Base-by-base conservation (phyloP, 2,329 filamentous ascomycete genomes). In the Talaromyces sp. region DNA sequence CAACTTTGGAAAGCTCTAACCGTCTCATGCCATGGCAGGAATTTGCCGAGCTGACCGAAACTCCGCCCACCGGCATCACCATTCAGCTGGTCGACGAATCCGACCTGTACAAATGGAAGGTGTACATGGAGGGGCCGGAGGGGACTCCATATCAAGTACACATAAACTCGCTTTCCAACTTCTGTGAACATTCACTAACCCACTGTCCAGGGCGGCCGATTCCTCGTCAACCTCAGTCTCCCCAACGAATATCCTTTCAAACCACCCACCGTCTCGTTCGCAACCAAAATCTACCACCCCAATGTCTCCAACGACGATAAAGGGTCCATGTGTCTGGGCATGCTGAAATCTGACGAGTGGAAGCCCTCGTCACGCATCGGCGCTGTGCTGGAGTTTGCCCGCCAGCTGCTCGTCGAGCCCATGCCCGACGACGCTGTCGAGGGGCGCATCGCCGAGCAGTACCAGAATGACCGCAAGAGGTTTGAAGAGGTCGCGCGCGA, bases 261-360 rank as follows among this genome's bases (percentile, higher is more conserved):
- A 77, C 86, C 91, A 24, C 92, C 92, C 17, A 80, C 83, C 62
- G 82, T 96, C 67, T 86, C 83, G 71, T 96, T 96, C 83, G 79
- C 81, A 66, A 96, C 92, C 56, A 93, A 93, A 78, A 90, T 96
- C 81, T 97, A 96, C 84, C 93, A 97, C 80, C 92, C 93, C 51
- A 97, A 97, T 78, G 85, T 97, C 62, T 91, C 89, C 71, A 95
- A 96, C 82, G 92, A 96, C 75, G 84, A 85, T 71, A 85, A 86
- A 66, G 93, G 93, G 64, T 88, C 84, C 77, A 90, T 97, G 85
- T 97, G 93, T 77, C 82, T 97, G 51, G 87, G 86, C 62, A 84
- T 93, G 75, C 85, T 97, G 67, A 91, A 93, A 73, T 76, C 88
- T 31, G 91, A 96, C 69, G 88, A 91, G 77, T 97, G 93, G 93